Evolutionary conservation across 768 basidiomycete genomes (phyloP).

Genomic region (Cantharellus cinnabarinus): DNA sequence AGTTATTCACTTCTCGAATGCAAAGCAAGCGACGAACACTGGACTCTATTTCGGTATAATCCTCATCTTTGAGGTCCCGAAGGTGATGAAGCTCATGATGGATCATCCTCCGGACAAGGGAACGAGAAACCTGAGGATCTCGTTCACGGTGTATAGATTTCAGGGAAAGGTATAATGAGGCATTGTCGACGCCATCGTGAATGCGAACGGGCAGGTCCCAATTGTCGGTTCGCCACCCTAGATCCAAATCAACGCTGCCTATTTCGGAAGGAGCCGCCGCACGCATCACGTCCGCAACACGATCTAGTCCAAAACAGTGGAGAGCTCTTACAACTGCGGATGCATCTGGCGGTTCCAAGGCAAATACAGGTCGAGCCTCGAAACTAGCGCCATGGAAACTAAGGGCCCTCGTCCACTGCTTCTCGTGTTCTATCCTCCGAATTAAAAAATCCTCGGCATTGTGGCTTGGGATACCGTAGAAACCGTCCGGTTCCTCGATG

Average conservation of each 20-base stretch:
- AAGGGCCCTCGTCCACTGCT: constrained; percentile 82
- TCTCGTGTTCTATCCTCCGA: constrained; percentile 78
- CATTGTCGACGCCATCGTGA: constrained; percentile 26
- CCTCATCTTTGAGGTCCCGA: constrained; percentile 49
- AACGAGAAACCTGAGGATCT: constrained; percentile 28
- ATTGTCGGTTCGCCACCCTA: constrained; percentile 86
- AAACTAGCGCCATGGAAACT: constrained; percentile 70
- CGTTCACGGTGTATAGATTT: constrained; percentile 69
- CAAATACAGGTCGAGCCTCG: constrained; percentile 29
- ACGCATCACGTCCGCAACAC: constrained; percentile 55
- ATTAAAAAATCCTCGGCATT: constrained; percentile 67
- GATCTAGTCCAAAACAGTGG: constrained; percentile 77
- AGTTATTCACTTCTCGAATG: constrained; percentile 41
- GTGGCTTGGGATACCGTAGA: constrained; percentile 73
- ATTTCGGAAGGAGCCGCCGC: constrained; percentile 15
- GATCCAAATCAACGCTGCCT: constrained; percentile 15
- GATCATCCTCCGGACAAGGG: constrained; percentile 30
- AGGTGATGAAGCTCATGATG: constrained; percentile 43
- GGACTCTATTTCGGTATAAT: constrained; percentile 53
- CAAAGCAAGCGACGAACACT: constrained; percentile 58
- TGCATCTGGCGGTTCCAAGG: constrained; percentile 22
- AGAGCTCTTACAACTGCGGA: constrained; percentile 61
- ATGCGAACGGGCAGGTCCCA: constrained; percentile 76
- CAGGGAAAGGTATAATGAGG: constrained; percentile 56
- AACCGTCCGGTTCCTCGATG: constrained; percentile 95